Evolutionary conservation across 257 asterid species (phyloP).

Genomic region (Solanum bukasovii): DNA sequence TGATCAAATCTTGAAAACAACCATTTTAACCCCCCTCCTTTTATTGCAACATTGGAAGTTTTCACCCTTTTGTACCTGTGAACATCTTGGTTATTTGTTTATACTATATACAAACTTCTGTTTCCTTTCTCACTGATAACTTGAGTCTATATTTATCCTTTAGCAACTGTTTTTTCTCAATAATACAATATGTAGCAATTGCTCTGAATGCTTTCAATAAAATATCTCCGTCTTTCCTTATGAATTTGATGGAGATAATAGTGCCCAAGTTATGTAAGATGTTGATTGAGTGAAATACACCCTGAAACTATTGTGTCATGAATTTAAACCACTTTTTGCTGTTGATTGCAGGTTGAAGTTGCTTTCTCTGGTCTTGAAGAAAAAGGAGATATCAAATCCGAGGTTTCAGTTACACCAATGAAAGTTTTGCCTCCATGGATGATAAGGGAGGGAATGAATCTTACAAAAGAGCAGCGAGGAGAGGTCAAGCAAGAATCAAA

Average conservation of each 20-base stretch:
- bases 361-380: slow-evolving; percentile 76
- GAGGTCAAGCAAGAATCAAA: slow-evolving; percentile 45
- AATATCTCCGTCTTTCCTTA: background rate
- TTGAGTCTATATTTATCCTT: background rate
- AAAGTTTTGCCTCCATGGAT: slow-evolving; percentile 98
- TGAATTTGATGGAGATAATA: background rate
- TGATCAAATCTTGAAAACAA: background rate
- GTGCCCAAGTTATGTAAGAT: background rate
- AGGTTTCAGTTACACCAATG: slow-evolving; percentile 36
- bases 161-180: background rate
- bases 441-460: slow-evolving; percentile 87
- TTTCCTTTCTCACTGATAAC: background rate
- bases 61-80: background rate
- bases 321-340: background rate
- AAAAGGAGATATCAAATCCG: slow-evolving; percentile 53
- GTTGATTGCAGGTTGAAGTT: slow-evolving; percentile 78
- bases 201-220: background rate
- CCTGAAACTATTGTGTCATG: background rate
- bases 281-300: background rate
- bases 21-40: background rate
- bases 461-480: slow-evolving; percentile 88
- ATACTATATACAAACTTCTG: background rate
- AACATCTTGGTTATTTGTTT: background rate
- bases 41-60: background rate
- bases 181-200: background rate